A percentile compares a stretch with the other conserved stretches of the same genome.
phyloP scores from a whole-genome alignment of 139 green algal species.

The Chlamydomonas sphaeroides region DNA sequence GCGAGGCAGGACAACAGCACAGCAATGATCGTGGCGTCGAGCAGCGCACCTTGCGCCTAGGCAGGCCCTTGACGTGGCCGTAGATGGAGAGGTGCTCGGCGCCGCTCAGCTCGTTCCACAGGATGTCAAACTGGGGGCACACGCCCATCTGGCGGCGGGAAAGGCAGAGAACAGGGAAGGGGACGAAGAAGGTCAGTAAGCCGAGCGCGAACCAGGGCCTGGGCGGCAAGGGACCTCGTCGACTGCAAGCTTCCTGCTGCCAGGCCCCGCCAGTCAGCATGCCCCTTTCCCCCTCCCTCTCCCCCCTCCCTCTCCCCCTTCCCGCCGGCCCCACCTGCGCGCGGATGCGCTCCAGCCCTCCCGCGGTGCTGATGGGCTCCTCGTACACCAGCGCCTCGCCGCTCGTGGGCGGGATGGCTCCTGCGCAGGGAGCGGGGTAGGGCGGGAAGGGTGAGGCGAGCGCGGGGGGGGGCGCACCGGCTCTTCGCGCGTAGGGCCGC shows the following conservation, averaged over 20 bases:
- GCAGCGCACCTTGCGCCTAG: constrained; percentile 36
- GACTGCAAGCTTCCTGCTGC: no score
- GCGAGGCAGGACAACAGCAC: no score
- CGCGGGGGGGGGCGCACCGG: no score
- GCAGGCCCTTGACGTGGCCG: constrained; percentile 83
- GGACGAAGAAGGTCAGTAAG: constrained; percentile 76
- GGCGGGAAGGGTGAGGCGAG: background rate
- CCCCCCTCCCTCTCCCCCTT: no score
- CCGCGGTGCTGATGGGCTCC: constrained; percentile 68
- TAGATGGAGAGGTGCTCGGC: constrained; percentile 93
- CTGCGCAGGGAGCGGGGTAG: background rate
- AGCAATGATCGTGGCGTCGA: no score
- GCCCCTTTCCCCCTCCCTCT: no score
- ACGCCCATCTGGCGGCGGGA: constrained; percentile 91
- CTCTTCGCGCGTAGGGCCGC: no score
- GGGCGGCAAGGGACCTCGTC: no score
- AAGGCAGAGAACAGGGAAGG: constrained; percentile 12
- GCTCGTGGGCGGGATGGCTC: constrained; percentile 57
- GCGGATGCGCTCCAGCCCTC: constrained; percentile 78
- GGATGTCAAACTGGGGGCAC: constrained; percentile 97
- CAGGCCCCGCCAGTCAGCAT: no score
- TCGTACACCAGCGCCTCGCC: constrained; percentile 88
- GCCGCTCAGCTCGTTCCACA: constrained; percentile 91
- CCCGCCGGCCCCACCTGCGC: constrained; percentile 68
- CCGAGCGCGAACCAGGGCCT: no score